A percentile compares a stretch with the other conserved stretches of the same genome.
phyloP scores from a whole-genome alignment of 1,139 yeast species.

The Sugiyamaella xylanicola region DNA sequence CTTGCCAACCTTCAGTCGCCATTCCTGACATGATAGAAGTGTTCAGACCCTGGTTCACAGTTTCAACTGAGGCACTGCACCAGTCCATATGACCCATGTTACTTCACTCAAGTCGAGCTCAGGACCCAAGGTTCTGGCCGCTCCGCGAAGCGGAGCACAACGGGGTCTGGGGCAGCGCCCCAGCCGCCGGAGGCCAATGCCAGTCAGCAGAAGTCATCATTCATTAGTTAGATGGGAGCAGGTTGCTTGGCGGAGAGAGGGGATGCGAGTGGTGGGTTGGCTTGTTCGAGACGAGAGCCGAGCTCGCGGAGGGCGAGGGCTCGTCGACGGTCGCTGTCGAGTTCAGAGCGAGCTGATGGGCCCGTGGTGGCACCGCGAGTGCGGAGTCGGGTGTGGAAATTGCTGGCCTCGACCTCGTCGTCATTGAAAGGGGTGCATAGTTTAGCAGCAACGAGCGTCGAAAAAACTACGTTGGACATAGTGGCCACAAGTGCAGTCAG shows the following conservation, averaged over 20 bases:
- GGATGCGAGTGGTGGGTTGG: constrained; percentile 1
- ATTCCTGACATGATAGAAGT: no score
- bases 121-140: no score
- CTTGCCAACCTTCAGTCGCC: no score
- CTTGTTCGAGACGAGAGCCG: constrained; percentile 16
- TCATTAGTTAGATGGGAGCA: constrained; percentile 5
- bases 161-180: background rate
- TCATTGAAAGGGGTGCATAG: constrained; percentile 68
- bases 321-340: constrained; percentile 76
- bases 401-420: constrained; percentile 72
- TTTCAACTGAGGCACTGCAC: no score
- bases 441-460: constrained; percentile 53
- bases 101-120: no score
- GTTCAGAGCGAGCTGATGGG: constrained; percentile 20
- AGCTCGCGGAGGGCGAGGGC: constrained; percentile 62
- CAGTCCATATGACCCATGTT: no score
- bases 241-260: background rate
- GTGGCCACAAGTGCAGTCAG: constrained; percentile 56
- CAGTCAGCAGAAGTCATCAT: constrained; percentile 6
- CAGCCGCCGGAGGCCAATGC: background rate
- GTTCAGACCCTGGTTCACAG: no score
- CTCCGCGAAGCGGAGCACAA: background rate
- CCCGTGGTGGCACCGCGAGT: constrained; percentile 35
- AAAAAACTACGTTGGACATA: constrained; percentile 57
- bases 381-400: constrained; percentile 58